Percentiles rank a stretch among this genome's conserved stretches.
These are phyloP conservation scores for Penicillium paxilli DNA, from an alignment of 495 filamentous ascomycete genomes.

Conservation along the genomic window DNA sequence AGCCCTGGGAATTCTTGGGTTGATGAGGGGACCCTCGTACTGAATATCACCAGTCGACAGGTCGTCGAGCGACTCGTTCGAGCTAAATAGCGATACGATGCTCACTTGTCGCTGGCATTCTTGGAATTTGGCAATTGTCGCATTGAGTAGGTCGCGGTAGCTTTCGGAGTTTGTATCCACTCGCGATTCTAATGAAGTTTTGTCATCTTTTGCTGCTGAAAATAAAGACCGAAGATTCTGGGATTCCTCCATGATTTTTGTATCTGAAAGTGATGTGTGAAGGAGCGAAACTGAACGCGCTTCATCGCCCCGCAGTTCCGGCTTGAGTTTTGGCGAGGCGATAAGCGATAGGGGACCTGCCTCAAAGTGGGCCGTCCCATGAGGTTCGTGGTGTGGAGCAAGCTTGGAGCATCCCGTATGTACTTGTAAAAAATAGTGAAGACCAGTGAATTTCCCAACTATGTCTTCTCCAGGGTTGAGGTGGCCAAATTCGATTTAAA, in stretches of 20 bases:
- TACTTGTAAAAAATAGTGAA: neutral
- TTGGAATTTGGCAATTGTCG: conserved; percentile 68
- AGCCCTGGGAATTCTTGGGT: conserved; percentile 24
- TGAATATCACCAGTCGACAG: conserved; percentile 79
- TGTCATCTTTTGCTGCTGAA: conserved; percentile 54
- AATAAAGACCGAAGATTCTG: conserved; percentile 63
- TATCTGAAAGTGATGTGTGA: neutral
- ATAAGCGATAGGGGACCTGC: conserved; percentile 21
- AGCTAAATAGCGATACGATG: conserved; percentile 77
- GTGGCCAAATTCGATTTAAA: too few species aligned
- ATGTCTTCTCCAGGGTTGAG: too few species aligned
- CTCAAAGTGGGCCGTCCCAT: neutral
- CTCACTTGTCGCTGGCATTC: conserved; percentile 68
- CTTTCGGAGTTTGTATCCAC: conserved; percentile 53
- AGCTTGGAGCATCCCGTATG: too few species aligned
- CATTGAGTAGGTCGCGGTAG: conserved; percentile 67
- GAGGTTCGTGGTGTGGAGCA: neutral
- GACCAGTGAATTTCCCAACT: too few species aligned
- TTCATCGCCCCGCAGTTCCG: conserved; percentile 21
- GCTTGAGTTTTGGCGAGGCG: conserved; percentile 24
- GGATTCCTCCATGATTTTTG: conserved; percentile 53
- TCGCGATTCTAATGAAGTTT: conserved; percentile 48
- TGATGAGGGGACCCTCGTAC: conserved; percentile 48
- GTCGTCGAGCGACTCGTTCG: conserved; percentile 89
- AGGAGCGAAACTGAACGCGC: conserved; percentile 2